Evolutionary conservation across 768 basidiomycete genomes (phyloP).

Genomic region (Suillus lakei): DNA sequence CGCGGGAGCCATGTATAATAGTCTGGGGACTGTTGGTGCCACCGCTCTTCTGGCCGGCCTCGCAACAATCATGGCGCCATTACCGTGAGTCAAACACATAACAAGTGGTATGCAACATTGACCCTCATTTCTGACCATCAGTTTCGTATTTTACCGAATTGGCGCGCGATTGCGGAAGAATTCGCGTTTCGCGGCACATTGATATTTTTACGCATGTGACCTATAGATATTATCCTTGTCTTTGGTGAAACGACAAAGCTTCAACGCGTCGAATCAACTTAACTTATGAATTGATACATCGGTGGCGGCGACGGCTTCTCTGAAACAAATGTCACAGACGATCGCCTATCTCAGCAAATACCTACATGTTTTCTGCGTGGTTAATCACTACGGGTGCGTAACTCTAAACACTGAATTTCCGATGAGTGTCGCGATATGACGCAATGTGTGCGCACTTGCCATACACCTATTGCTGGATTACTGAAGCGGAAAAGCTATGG

Average conservation of each 20-base stretch:
- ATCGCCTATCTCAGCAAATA: no score
- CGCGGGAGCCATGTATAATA: slow-evolving; percentile 53
- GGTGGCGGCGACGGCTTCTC: neutral
- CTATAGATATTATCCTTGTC: neutral
- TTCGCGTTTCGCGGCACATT: slow-evolving; percentile 46
- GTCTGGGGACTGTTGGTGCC: slow-evolving; percentile 70
- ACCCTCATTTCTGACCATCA: slow-evolving; percentile 20
- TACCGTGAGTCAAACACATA: slow-evolving; percentile 51
- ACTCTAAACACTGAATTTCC: neutral
- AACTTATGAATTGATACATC: neutral
- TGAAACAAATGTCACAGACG: neutral
- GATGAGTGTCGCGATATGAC: neutral
- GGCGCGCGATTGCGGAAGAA: slow-evolving; percentile 48
- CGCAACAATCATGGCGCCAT: slow-evolving; percentile 61
- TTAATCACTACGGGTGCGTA: neutral
- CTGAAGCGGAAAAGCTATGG: neutral
- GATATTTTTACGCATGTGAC: slow-evolving; percentile 9
- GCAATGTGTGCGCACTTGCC: neutral
- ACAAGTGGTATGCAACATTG: neutral
- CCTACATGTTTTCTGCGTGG: no score
- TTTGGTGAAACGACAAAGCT: neutral
- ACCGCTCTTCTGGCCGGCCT: slow-evolving; percentile 74
- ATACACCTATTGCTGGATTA: neutral
- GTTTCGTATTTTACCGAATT: slow-evolving; percentile 53
- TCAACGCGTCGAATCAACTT: neutral